These are phyloP conservation scores for Acanthamoeba triangularis DNA, from an alignment of 208 protist genomes.

Conservation along the genomic window DNA sequence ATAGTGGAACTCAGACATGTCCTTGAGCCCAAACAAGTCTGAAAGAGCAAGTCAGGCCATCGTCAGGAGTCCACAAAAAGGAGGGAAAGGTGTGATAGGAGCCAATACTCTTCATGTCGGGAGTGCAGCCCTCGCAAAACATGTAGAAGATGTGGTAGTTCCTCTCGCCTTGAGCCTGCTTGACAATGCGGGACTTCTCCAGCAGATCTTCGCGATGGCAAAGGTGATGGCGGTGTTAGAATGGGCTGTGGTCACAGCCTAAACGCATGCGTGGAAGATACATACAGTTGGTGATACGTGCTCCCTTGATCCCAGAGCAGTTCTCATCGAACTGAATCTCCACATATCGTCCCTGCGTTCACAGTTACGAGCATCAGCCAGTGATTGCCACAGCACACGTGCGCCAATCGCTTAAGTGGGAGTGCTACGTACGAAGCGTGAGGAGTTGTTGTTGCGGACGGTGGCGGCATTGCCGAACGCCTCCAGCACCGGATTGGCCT, in stretches of 20 bases:
- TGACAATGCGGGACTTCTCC: constrained; percentile 85
- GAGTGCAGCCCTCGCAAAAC: background rate
- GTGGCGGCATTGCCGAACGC: constrained; percentile 88
- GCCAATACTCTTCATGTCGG: background rate
- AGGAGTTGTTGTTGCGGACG: constrained; percentile 89
- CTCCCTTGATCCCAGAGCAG: constrained; percentile 79
- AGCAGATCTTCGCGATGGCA: constrained; percentile 82
- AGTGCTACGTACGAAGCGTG: constrained; percentile 83
- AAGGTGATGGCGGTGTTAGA: background rate
- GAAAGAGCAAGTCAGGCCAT: background rate
- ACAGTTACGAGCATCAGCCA: background rate
- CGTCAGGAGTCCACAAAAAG: background rate
- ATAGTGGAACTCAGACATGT: constrained; percentile 92
- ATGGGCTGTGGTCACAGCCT: background rate
- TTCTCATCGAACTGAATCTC: constrained; percentile 84
- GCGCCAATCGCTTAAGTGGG: too few relatives aligned
- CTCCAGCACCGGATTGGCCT: constrained; percentile 85
- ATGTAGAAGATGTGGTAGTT: constrained; percentile 93
- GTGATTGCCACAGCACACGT: background rate
- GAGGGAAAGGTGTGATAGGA: background rate
- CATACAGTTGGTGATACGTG: constrained; percentile 78
- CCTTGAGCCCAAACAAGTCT: constrained; percentile 78
- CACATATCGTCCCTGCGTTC: constrained; percentile 85
- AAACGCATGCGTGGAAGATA: background rate
- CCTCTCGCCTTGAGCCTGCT: constrained; percentile 84